Evolutionary conservation across 192 early-diverging fungal genomes (phyloP).

Genomic region (Thamnidium elegans): DNA sequence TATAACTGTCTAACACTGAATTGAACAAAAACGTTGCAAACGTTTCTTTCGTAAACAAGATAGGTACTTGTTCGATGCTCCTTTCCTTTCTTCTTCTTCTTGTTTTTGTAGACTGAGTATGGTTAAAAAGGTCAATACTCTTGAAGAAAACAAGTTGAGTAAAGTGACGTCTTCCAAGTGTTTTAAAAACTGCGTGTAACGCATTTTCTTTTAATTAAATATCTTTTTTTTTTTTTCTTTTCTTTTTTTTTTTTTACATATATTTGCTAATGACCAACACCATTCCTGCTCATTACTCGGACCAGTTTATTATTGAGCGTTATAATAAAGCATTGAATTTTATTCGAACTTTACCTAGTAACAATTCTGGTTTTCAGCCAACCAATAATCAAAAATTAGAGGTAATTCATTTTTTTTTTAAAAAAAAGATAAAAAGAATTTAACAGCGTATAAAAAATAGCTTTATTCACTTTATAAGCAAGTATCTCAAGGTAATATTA

Average conservation of each 20-base stretch:
- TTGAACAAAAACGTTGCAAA: too few relatives aligned
- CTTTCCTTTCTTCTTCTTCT: too few relatives aligned
- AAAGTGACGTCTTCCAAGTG: too few relatives aligned
- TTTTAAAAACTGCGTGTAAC: too few relatives aligned
- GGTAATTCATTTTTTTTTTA: constrained; percentile 4
- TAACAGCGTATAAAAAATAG: constrained; percentile 7
- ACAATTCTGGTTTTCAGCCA: constrained; percentile 29
- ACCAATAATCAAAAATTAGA: constrained; percentile 22
- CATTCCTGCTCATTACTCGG: background rate
- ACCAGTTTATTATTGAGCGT: constrained; percentile 4
- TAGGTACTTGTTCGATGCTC: too few relatives aligned
- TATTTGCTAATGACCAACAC: constrained; percentile 13
- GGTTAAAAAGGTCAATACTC: too few relatives aligned
- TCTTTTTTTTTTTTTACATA: background rate
- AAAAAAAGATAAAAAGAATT: background rate
- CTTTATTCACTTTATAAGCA: constrained; percentile 53
- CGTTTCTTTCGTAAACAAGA: too few relatives aligned
- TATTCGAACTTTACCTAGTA: constrained; percentile 24
- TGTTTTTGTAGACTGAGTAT: too few relatives aligned
- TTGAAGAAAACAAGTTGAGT: too few relatives aligned
- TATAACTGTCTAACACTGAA: too few relatives aligned
- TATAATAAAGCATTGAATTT: constrained; percentile 34
- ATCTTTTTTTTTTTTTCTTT: background rate
- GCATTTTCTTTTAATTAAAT: background rate
- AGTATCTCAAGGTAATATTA: constrained; percentile 39